Base-by-base conservation (phyloP, 176 grass and related monocot genomes). In the Aegilops sharonensis region DNA sequence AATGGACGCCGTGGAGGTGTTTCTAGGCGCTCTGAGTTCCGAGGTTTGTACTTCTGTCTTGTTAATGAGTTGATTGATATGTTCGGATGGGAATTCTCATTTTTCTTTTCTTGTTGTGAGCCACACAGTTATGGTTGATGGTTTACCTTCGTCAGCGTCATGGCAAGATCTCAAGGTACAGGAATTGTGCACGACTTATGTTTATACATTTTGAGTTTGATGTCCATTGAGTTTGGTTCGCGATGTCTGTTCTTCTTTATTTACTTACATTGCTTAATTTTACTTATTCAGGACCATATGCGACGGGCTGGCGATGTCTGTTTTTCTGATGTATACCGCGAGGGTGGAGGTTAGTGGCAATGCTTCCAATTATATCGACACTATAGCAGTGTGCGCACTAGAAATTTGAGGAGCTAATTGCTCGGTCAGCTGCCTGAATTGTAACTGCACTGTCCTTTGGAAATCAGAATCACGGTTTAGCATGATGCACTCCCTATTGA, bases 151-250 rank as follows among this genome's bases (percentile, higher is more conserved):
- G 0, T 98, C 95, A 4, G 93, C 93, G 47, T 98, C 95, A 56
- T 98, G 95, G 95, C 93, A 98, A 94, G 95, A 98, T 86, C 88
- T 98, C 20, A 98, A 98, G 93, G 95, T 95, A 90, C 9, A 77
- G 18, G 18, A 18, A 42, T 37, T 79, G 67, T 59, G 45, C 56
- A 42, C 67, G 32, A 83, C 3, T 69, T 57, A 9, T 77, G 68
- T 40, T 56, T 63, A 27, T 50, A 66, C 25, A 20, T 86, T 72
- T 20, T 78, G 8, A 59, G 20, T 59, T 59, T 59, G 18, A 21
- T 21, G 56, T 59, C 20, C 56, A 59, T 59, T 59, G 18, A 21
- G 18, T 21, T 59, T 59, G 56, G 56, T 21, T 59, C 18, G 7
- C 18, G 56, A 59, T 59, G 56, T 21, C 56, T 59, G 56, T 59